Evolutionary conservation across 257 asterid species (phyloP), one percentile per base, ranked within the genome.

Genomic region (Solanum boliviense): DNA sequence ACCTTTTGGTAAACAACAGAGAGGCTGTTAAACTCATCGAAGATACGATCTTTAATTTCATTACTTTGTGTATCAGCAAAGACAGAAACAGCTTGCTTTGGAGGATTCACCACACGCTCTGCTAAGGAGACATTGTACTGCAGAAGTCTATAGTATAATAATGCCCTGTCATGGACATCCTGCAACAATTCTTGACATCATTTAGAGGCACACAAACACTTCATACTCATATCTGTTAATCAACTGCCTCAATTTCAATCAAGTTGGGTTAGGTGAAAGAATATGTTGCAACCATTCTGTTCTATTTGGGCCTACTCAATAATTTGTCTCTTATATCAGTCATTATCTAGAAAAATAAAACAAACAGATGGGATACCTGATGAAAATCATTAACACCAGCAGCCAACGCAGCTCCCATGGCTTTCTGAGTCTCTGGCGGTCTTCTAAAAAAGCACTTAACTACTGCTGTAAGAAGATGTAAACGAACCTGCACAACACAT

Each of bases 111-210:
- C 84, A 97, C 98, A 38, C 93, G 93, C 91, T 97, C 98, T 62
- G 99, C 99, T 73, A 94, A 93, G 72, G 96, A 86, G 34, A 97
- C 94, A 78, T 95, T 92, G 75, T 94, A 92, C 91, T 94, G 92
- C 35, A 97, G 88, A 88, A 97, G 99, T 93, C 99, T 94, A 87
- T 96, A 96, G 94, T 96, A 97, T 93, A 97, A 93, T 82, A 97
- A 85, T n/a, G 99, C 98, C 88, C 99, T 92, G 91, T 97, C 99
- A 91, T 91, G 99, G 88, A 97, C 99, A 94, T 97, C 99, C 99
- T 97, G 98, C 96, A 92, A 72, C 6, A 82, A 48, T 31, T 46
- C 70, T 48, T 48, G 44, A 29, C 86, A 82, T 82, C 70, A 82
- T 82, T 73, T 82, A 46, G 41, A 82, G 86, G 13, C 70, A 18